phyloP scores from a whole-genome alignment of 768 basidiomycete species.

The Rhizopogon vesiculosus region DNA sequence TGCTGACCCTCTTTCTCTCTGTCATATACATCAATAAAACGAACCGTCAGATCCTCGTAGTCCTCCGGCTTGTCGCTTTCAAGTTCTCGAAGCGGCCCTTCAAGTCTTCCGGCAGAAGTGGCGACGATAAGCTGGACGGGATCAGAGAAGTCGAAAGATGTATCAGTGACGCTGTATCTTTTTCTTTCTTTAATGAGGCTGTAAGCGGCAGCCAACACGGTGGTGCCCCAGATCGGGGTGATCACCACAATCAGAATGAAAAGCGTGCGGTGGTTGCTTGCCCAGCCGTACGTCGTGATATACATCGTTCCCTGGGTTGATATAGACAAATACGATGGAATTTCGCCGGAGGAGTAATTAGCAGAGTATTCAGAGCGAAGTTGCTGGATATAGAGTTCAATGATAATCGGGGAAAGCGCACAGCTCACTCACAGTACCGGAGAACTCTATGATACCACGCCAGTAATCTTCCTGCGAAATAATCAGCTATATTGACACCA shows the following conservation, averaged over 20 bases:
- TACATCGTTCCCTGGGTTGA: background rate
- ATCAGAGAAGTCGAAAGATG: background rate
- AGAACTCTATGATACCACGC: constrained; percentile 2
- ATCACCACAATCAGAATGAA: background rate
- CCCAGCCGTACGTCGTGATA: constrained; percentile 1
- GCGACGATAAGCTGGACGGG: background rate
- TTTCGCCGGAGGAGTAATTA: background rate
- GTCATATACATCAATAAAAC: background rate
- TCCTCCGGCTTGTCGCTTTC: too few relatives aligned
- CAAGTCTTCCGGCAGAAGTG: background rate
- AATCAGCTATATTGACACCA: background rate
- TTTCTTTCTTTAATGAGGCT: background rate
- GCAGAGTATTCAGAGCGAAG: constrained; percentile 4
- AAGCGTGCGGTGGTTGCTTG: background rate
- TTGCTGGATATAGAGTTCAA: background rate
- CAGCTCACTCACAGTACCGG: background rate
- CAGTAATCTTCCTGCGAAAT: constrained; percentile 1
- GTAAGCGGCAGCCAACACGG: background rate
- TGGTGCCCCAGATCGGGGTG: background rate
- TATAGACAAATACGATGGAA: background rate
- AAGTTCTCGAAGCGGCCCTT: background rate
- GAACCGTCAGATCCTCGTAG: background rate
- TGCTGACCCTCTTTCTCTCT: background rate
- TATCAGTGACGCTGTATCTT: background rate
- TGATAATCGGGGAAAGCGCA: too few relatives aligned